Conservation (phyloP, 352 stramenopile species). For the Elongisporangium anandrum region DNA sequence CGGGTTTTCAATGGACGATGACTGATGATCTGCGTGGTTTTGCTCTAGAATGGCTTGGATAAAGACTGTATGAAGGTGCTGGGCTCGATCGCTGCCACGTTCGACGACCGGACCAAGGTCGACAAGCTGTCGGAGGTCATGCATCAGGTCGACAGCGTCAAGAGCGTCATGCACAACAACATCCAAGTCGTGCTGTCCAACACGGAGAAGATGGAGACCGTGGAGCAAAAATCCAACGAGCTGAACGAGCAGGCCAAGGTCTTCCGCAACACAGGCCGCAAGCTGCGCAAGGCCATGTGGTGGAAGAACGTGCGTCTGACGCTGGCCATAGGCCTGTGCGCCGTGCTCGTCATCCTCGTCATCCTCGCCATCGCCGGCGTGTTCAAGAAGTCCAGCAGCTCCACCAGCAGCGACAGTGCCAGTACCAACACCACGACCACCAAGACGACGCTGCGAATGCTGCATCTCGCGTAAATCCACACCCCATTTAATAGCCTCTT, state of each 20-base stretch:
- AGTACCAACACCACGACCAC: conserved; percentile 7
- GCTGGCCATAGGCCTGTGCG: conserved; percentile 52
- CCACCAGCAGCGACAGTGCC: background rate
- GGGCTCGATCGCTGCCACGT: conserved; percentile 54
- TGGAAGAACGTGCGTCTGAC: conserved; percentile 85
- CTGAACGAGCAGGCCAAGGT: conserved; percentile 86
- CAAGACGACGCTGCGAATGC: conserved; percentile 10
- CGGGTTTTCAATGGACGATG: background rate
- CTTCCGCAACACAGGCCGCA: conserved; percentile 79
- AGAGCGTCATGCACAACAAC: conserved; percentile 85
- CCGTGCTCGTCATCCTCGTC: conserved; percentile 70
- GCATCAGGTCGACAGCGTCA: conserved; percentile 76
- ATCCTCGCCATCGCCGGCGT: conserved; percentile 67
- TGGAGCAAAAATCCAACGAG: conserved; percentile 86
- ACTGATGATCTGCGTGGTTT: conserved; percentile 3
- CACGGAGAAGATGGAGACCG: conserved; percentile 87
- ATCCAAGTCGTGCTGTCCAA: conserved; percentile 85
- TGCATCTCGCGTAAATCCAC: background rate
- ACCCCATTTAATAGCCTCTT: background rate
- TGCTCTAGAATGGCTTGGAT: conserved; percentile 53
- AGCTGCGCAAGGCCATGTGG: conserved; percentile 78
- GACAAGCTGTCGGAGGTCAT: conserved; percentile 85
- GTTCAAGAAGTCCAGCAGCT: conserved; percentile 63
- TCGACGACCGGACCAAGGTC: conserved; percentile 83
- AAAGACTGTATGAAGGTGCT: conserved; percentile 75